Evolutionary conservation across 148 eudicot genomes (phyloP), one percentile per base, ranked within the genome.

Genomic region (Hydrangea macrophylla): DNA sequence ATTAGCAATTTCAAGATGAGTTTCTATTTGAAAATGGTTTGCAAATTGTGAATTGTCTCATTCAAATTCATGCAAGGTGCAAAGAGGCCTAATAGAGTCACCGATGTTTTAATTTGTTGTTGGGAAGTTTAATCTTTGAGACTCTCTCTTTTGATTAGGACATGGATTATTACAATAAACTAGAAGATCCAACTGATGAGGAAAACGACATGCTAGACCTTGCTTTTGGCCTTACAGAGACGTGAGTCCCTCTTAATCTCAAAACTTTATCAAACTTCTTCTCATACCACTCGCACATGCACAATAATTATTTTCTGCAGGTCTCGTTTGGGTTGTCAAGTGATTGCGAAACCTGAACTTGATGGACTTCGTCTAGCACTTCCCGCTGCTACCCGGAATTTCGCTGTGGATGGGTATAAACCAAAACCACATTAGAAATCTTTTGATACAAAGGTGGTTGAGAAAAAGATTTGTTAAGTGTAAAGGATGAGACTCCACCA

Each of bases 171-270:
- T 93, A 93, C 79, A 93, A 90, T 70, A 93, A 79, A 75, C 81
- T 93, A 39, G 81, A 85, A 15, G 98, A 93, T 20, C 96, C 98
- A 57, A 79, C 85, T 17, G 98, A 93, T 53, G 98, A 93, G 80
- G 98, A 93, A 73, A 88, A 93, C 72, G 96, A 93, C 81, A 93
- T 93, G 98, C 77, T 93, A 70, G 98, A 93, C 73, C 96, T 93
- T 64, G 98, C 98, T 17, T 90, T 93, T 72, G 98, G 95, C 69
- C 95, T 93, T 50, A 88, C 96, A 7, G 96, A 93, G 70, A 88
- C 92, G 98, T 93, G 65, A 51, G 87, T 79, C 37, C 32, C 72
- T 66, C 37, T n/a, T n/a, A n/a, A n/a, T n/a, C 42, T 40, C 35
- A n/a, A 23, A n/a, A 35, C 11, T n/a, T 66, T 7, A 11, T 51